These are phyloP conservation scores for Penicillium brasilianum DNA, from an alignment of 2,329 filamentous ascomycete genomes.

Conservation along the genomic window DNA sequence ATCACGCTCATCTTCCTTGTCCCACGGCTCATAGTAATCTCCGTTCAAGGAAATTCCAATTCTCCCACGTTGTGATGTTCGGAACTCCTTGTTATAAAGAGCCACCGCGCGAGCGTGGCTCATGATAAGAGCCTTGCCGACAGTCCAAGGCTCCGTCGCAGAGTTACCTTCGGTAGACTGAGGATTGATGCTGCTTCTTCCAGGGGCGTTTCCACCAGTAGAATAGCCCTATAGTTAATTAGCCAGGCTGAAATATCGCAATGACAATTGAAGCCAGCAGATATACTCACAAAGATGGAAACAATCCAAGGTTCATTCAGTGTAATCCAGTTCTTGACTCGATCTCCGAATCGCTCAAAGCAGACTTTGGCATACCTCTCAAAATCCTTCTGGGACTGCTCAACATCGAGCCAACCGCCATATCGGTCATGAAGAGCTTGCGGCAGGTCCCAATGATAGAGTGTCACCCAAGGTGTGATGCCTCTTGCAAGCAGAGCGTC, in stretches of 20 bases:
- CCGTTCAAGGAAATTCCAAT: conserved; percentile 33
- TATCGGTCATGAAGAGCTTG: conserved; percentile 45
- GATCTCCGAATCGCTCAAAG: conserved; percentile 45
- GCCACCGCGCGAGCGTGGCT: conserved; percentile 31
- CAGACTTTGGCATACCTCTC: conserved; percentile 47
- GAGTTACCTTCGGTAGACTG: conserved; percentile 25
- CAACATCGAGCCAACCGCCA: conserved; percentile 36
- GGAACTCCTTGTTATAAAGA: conserved; percentile 31
- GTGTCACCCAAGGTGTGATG: conserved; percentile 49
- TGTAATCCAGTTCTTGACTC: conserved; percentile 49
- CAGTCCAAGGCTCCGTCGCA: conserved; percentile 33
- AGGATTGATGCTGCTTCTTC: conserved; percentile 26
- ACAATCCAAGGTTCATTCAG: conserved; percentile 48
- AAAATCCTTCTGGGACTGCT: conserved; percentile 42
- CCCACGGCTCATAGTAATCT: conserved; percentile 35
- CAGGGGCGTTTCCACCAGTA: conserved; percentile 33
- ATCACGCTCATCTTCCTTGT: conserved; percentile 26
- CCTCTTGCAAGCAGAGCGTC: conserved; percentile 45
- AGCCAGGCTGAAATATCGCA: neutral
- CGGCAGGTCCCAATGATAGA: conserved; percentile 52
- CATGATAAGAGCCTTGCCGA: conserved; percentile 34
- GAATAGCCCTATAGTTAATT: conserved; percentile 17
- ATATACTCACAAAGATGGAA: conserved; percentile 26
- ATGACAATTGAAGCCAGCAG: too few species aligned
- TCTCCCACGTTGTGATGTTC: conserved; percentile 25